Evolutionary conservation across 2,329 filamentous ascomycete genomes (phyloP).

Genomic region (Cytospora chrysosperma): DNA sequence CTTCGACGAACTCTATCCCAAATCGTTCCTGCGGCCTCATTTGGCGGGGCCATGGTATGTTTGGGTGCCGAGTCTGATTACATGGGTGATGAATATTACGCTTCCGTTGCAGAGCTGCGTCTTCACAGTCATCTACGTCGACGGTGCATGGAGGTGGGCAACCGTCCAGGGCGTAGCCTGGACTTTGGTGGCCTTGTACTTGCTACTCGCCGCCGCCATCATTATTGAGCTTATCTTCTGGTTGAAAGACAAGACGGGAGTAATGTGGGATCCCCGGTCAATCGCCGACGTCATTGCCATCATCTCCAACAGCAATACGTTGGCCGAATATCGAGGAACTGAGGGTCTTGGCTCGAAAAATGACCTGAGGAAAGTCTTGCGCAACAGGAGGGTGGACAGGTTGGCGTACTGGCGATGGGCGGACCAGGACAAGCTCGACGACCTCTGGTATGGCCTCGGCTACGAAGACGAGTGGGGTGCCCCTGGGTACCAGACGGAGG

Average conservation of each 20-base stretch:
- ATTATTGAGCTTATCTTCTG: constrained; percentile 64
- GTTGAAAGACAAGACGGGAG: constrained; percentile 63
- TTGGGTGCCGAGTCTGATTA: constrained; percentile 62
- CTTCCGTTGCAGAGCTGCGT: constrained; percentile 78
- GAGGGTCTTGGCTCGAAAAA: constrained; percentile 56
- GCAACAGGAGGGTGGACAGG: constrained; percentile 61
- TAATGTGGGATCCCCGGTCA: constrained; percentile 82
- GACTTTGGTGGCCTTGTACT: constrained; percentile 73
- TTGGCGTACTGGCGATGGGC: constrained; percentile 85
- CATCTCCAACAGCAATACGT: constrained; percentile 75
- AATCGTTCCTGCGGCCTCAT: constrained; percentile 62
- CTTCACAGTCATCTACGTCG: constrained; percentile 63
- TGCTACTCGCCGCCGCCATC: constrained; percentile 60
- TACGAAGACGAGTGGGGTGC: constrained; percentile 24
- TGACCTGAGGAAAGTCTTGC: constrained; percentile 54
- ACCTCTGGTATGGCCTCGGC: constrained; percentile 78
- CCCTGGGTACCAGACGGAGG: constrained; percentile 14
- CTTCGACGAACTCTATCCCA: constrained; percentile 68
- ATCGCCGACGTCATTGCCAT: constrained; percentile 79
- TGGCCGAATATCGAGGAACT: constrained; percentile 68
- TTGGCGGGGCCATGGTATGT: constrained; percentile 64
- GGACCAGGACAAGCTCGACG: constrained; percentile 50
- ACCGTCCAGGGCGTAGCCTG: constrained; percentile 76
- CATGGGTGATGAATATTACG: constrained; percentile 78
- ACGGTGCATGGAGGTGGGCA: constrained; percentile 72